A percentile compares a stretch with the other conserved stretches of the same genome.
Evolutionary conservation across 2,329 filamentous ascomycete genomes (phyloP).

Genomic region (Aspergillus sp.): DNA sequence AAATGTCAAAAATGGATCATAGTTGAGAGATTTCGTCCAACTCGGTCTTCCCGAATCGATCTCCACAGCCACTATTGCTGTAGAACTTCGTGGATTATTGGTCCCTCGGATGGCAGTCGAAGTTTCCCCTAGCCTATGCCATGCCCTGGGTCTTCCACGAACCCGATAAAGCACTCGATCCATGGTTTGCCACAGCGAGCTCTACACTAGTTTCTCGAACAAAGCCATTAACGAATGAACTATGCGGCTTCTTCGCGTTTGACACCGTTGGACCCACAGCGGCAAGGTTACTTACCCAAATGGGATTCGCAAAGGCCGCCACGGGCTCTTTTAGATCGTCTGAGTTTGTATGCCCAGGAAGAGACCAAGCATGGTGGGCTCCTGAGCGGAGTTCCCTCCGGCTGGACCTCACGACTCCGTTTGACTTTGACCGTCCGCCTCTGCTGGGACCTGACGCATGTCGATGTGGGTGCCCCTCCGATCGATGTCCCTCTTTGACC

Average conservation of each 20-base stretch:
- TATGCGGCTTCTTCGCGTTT: not conserved
- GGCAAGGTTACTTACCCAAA: not conserved
- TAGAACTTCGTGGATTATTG: not conserved
- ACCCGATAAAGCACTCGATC: not conserved
- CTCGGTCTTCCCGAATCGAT: not conserved
- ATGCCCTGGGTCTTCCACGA: not conserved
- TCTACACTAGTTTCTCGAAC: not conserved
- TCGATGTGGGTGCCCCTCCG: not conserved
- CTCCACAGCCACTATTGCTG: not conserved
- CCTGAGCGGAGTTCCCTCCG: too few relatives aligned
- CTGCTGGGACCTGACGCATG: not conserved
- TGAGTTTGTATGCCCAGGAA: not conserved
- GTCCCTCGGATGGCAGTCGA: not conserved
- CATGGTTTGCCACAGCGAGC: not conserved
- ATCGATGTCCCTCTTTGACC: not conserved
- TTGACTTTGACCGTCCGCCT: not conserved
- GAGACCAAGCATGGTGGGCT: not conserved
- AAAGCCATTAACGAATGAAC: not conserved
- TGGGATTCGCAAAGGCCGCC: not conserved
- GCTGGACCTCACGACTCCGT: too few relatives aligned
- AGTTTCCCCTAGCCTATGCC: not conserved
- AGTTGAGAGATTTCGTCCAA: not conserved
- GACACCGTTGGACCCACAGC: not conserved
- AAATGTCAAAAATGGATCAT: too few relatives aligned
- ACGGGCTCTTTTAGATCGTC: not conserved